phyloP scores from a whole-genome alignment of 208 protist species.

The Tetramitus jugosus region DNA sequence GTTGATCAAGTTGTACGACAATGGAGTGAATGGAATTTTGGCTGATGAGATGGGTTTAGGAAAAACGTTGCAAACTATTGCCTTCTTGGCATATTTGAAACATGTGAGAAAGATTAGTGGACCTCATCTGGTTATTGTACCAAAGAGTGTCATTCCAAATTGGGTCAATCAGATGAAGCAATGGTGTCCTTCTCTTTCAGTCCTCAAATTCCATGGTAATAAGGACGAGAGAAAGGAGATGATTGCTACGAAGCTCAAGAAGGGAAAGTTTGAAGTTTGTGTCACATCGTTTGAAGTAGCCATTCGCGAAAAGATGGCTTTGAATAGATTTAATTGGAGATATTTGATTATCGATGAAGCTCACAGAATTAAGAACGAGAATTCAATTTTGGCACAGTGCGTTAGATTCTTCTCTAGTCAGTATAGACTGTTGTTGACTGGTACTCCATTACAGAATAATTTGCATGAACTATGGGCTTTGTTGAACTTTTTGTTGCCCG shows the following conservation, averaged over 20 bases:
- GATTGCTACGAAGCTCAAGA: conserved; percentile 33
- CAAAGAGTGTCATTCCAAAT: conserved; percentile 92
- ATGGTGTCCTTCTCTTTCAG: conserved; percentile 86
- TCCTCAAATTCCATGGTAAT: conserved; percentile 83
- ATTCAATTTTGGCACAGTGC: conserved; percentile 7
- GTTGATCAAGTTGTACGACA: conserved; percentile 86
- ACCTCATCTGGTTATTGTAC: conserved; percentile 90
- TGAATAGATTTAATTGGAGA: conserved; percentile 77
- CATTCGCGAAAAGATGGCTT: conserved; percentile 67
- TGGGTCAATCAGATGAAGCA: conserved; percentile 90
- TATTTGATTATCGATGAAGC: conserved; percentile 99
- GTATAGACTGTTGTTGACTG: conserved; percentile 59
- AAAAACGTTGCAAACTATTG: conserved; percentile 83
- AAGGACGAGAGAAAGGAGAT: conserved; percentile 74
- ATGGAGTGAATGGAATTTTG: conserved; percentile 95
- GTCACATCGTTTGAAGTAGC: conserved; percentile 95
- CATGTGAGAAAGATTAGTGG: conserved; percentile 72
- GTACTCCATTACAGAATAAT: conserved; percentile 87
- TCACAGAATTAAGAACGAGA: conserved; percentile 46
- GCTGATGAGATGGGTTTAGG: conserved; percentile 65
- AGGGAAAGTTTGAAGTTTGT: conserved; percentile 66
- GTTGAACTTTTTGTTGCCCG: conserved; percentile 82
- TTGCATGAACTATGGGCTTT: conserved; percentile 86
- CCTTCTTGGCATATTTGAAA: conserved; percentile 80
- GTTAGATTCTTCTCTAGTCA: conserved; percentile 37